phyloP scores from a whole-genome alignment of 2,329 filamentous ascomycete species.

The Penicillium sp. region DNA sequence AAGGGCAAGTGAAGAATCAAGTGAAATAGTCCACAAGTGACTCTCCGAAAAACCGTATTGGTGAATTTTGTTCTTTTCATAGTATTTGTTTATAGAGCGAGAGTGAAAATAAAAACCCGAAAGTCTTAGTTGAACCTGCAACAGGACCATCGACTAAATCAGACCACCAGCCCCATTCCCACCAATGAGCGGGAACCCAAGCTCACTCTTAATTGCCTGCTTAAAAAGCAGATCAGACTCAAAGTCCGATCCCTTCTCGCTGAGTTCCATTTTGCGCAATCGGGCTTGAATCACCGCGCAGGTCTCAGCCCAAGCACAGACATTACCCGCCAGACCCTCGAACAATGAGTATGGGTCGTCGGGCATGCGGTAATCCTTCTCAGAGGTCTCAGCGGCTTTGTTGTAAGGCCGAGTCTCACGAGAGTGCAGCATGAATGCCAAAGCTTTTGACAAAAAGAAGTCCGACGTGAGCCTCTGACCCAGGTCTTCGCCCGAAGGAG shows the following conservation, averaged over 20 bases:
- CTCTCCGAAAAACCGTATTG: not conserved
- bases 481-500: constrained; percentile 1
- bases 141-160: constrained; percentile 8
- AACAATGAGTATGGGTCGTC: constrained; percentile 42
- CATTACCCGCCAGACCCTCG: constrained; percentile 41
- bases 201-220: constrained; percentile 17
- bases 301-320: constrained; percentile 45
- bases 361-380: constrained; percentile 39
- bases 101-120: not conserved
- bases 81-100: not conserved
- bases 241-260: constrained; percentile 9
- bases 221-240: constrained; percentile 23
- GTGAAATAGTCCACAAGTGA: not conserved
- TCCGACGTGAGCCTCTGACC: constrained; percentile 29
- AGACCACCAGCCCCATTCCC: constrained; percentile 29
- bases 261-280: constrained; percentile 35
- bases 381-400: constrained; percentile 11
- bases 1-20: too few relatives aligned
- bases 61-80: not conserved
- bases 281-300: constrained; percentile 36
- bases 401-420: constrained; percentile 40
- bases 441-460: constrained; percentile 39
- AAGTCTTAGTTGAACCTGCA: not conserved
- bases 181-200: constrained; percentile 33
- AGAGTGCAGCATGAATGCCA: constrained; percentile 40